Percentiles rank a stretch among this genome's conserved stretches.
These are phyloP conservation scores for Cicer arietinum DNA, from an alignment of 306 rosid species.

Conservation along the genomic window DNA sequence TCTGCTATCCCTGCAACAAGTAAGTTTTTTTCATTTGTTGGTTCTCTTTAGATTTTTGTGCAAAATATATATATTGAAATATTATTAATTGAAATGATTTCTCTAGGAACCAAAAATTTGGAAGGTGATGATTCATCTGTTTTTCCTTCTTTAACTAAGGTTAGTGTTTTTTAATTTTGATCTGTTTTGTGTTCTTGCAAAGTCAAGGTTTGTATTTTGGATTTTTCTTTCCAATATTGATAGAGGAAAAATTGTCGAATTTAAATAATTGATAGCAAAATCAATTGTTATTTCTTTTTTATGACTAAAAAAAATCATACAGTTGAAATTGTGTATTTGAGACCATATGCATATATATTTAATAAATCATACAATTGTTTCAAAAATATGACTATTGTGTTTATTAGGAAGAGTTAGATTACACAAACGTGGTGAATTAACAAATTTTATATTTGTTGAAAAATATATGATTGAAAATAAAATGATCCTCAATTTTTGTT, in stretches of 20 bases:
- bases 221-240: neutral
- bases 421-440: no score
- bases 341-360: no score
- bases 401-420: no score
- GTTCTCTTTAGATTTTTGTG: neutral
- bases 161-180: neutral
- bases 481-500: neutral
- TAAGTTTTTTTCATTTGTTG: slow-evolving; percentile 30
- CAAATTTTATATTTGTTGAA: no score
- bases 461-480: neutral
- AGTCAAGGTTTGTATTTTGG: neutral
- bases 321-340: no score
- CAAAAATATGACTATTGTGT: no score
- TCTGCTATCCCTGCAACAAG: slow-evolving; percentile 50
- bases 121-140: slow-evolving; percentile 22
- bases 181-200: neutral
- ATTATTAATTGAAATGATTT: slow-evolving; percentile 18
- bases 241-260: neutral
- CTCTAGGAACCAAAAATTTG: slow-evolving; percentile 41
- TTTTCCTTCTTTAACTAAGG: slow-evolving; percentile 40
- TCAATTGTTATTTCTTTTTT: neutral
- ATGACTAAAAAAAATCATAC: no score
- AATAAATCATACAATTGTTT: no score
- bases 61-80: neutral
- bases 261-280: neutral